Base-by-base conservation (phyloP, 345 rosid species). In the Eutrema yunnanense region DNA sequence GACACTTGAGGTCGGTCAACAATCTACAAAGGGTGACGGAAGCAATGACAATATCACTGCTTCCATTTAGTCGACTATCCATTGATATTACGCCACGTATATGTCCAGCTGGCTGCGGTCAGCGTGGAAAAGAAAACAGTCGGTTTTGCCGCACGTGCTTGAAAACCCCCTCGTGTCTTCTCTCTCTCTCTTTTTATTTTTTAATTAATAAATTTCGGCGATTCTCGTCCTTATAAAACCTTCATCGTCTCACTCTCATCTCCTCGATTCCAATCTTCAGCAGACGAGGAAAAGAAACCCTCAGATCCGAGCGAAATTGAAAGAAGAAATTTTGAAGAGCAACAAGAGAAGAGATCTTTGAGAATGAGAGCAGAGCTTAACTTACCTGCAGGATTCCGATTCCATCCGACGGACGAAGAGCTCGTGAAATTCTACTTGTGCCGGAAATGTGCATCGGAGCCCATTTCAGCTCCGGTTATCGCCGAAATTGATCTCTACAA, bases 361-460 rank as follows among this genome's bases (percentile, higher is more conserved):
- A 62, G 59, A 80, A 87, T 83, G 89, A 83, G 69, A 73, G 82
- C 71, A 5, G 90, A 80, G 65, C 33, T 94, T 6, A 82, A 84
- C 56, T 83, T 94, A 68, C 98, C 98, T 9, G 79, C 97, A 0
- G 98, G 98, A 36, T 94, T 94, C 84, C 84, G 98, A 83, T 94
- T 94, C 57, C 98, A 94, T 38, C 98, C 98, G 0, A 94, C 98
- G 0, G 98, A 94, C 58, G 96, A 89, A 16, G 98, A 94, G 81
- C 73, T 94, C 40, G 97, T 94, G 70, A 86, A 80, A 65, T 90
- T 84, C 75, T 94, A 94, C 69, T 71, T 94, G 74, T 62, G 85
- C 29, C 79, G 86, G 73, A 94, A 88, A 82, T 94, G 97, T n/a
- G 82, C 82, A 0, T 82, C 86, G 1, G 84, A 81, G 53, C 70